phyloP scores from a whole-genome alignment of 257 asterid genomes.

The Hygrophila difformis region DNA sequence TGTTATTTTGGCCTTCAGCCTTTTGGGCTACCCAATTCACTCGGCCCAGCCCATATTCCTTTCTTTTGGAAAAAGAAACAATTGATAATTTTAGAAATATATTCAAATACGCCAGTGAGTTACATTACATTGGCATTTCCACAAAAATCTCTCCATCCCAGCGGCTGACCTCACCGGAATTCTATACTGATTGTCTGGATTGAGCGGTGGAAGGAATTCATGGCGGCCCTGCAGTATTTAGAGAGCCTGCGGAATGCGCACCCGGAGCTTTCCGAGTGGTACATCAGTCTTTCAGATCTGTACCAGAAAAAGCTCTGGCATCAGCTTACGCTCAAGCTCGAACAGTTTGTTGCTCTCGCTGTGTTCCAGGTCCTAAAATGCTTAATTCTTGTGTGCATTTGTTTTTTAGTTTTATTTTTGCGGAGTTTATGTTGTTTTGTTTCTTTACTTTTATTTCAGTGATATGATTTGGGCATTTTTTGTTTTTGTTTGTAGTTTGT shows the following conservation, averaged over 20 bases:
- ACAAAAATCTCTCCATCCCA: conserved; percentile 12
- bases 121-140: conserved; percentile 3
- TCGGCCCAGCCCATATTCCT: conserved; percentile 20
- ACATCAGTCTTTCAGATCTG: conserved; percentile 79
- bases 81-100: too few relatives aligned
- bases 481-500: conserved; percentile 8
- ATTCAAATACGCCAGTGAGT: too few relatives aligned
- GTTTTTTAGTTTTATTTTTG: conserved; percentile 6
- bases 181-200: conserved; percentile 10
- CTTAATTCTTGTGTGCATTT: not conserved
- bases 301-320: conserved; percentile 98
- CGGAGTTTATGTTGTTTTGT: not conserved
- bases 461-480: not conserved
- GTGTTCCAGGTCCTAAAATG: conserved; percentile 60
- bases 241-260: conserved; percentile 57
- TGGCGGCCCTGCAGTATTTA: conserved; percentile 88
- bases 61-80: conserved; percentile 36
- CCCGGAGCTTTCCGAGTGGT: conserved; percentile 96
- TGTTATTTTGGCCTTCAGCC: too few relatives aligned
- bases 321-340: conserved; percentile 93
- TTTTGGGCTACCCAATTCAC: conserved; percentile 5
- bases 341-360: conserved; percentile 84
- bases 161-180: conserved; percentile 10
- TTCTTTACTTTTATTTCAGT: too few relatives aligned
- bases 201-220: conserved; percentile 24